phyloP scores from a whole-genome alignment of 345 rosid species.

The Pistacia atlantica region DNA sequence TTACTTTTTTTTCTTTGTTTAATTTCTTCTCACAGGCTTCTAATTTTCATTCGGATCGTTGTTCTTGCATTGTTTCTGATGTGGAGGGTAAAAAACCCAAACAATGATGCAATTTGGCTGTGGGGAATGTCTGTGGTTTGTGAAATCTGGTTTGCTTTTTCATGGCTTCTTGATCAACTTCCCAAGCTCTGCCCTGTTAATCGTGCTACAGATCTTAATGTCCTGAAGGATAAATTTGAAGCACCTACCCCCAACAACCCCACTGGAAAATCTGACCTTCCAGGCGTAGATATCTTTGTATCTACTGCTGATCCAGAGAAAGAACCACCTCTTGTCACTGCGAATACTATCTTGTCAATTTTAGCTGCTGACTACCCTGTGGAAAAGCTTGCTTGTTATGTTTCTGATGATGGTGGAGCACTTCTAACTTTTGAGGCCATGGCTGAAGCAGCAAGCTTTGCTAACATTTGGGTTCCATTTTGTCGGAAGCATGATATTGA shows the following conservation, averaged over 20 bases:
- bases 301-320: slow-evolving; percentile 99
- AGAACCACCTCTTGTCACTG: slow-evolving; percentile 98
- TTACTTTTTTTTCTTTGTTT: slow-evolving; percentile 17
- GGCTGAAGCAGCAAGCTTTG: slow-evolving; percentile 99
- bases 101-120: slow-evolving; percentile 81
- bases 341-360: slow-evolving; percentile 95
- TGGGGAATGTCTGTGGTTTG: slow-evolving; percentile 99
- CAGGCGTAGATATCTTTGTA: slow-evolving; percentile 88
- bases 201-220: slow-evolving; percentile 89
- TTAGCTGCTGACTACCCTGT: slow-evolving; percentile 92
- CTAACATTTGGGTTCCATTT: slow-evolving; percentile 93
- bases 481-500: slow-evolving; percentile 91
- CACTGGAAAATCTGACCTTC: slow-evolving; percentile 94
- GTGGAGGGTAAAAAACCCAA: slow-evolving; percentile 74
- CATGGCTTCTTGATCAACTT: slow-evolving; percentile 98
- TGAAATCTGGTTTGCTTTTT: slow-evolving; percentile 94
- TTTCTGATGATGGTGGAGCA: slow-evolving; percentile 98
- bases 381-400: slow-evolving; percentile 97
- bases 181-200: slow-evolving; percentile 91
- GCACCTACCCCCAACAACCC: slow-evolving; percentile 71
- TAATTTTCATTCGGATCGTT: slow-evolving; percentile 66
- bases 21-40: slow-evolving; percentile 59
- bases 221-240: slow-evolving; percentile 93
- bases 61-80: slow-evolving; percentile 74
- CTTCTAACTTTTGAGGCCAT: slow-evolving; percentile 97